Base-by-base conservation (phyloP, 768 basidiomycete species). In the Mycena vulgaris region DNA sequence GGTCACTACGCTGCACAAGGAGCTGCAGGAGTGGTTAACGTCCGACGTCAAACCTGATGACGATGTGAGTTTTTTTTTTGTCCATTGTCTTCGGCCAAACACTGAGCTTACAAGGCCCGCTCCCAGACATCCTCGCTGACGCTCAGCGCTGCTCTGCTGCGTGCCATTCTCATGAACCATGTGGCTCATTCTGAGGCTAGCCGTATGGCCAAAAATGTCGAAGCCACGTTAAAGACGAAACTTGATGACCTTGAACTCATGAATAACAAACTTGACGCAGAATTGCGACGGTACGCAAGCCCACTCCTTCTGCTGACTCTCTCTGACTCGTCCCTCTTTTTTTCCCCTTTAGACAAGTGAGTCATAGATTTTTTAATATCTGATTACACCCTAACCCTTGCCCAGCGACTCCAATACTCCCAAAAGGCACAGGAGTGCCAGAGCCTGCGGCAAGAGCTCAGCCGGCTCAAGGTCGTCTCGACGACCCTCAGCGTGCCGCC, bases 91-190 rank as follows among this genome's bases (percentile, higher is more conserved):
- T 66, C 37, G 19, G 17, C 48, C 25, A 33, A 19, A 30, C 16
- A 11, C 42, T 42, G 25, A 39, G 13, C 10, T 71, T 48, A 66
- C 72, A 68, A 28, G 74, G 45, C 52, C 51, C 58, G 55, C 51
- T 70, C 25, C 2, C 78, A 93, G 91, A 83, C 87, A 66, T 87
- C 90, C 74, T 90, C 93, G 31, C 89, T 95, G 53, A 84, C 89
- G 74, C 86, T 95, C 74, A 93, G 92, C 82, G 90, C 93, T 75
- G 90, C 91, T 57, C 88, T 95, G 56, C 85, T 95, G 77, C 90
- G 92, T 72, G 93, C 93, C 63, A 95, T 95, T 79, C 87, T 95
- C 66, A 88, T 92, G 83, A 95, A 95, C 77, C 92, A 94, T 79
- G 83, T 89, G 57, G 92, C 93, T 74, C 93, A 94, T 81, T 92